Evolutionary conservation across 1,284 basidiomycete species (phyloP), one percentile per base, ranked within the genome.

Genomic region (Trichosporon inkin): DNA sequence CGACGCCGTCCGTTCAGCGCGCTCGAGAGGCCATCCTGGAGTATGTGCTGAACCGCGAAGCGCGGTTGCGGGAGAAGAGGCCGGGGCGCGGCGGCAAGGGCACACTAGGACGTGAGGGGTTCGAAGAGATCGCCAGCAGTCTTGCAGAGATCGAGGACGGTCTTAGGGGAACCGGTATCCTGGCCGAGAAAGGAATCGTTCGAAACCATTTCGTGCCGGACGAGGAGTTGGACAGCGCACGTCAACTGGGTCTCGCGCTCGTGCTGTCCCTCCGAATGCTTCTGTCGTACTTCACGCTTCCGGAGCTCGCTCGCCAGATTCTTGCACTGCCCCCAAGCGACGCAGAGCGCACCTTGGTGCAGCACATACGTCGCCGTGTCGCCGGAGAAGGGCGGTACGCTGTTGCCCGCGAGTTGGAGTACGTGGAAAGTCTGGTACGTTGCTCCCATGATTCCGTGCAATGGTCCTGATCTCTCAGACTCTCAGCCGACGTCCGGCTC

Each of bases 21-120:
- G 73, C 74, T 5, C 68, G 76, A 8, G 72, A 78, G 62, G 71
- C 76, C 58, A 70, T 78, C n/a, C 67, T 77, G 17, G 77, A 78
- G 56, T 78, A 73, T 60, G 70, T 72, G 0, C 65, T 75, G 6
- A 66, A 65, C 2, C 59, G 75, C 10, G 77, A 78, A 60, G 47
- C 58, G 2, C 72, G 74, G 56, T 44, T 70, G n/a, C 64, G 64
- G 13, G 73, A 73, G 19, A 73, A 72, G 62, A 72, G 71, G 53
- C 64, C 63, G 2, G 75, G 72, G 2, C 49, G 63, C 19, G 76
- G 74, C 2, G 77, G 77, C 16, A 78, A 78, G 60, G 74, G 74
- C 4, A 76, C 76, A 1, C 39, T 78, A 7, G 71, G 74, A 0
- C 55, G 71, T 16, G 71, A 74, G 1, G 68, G 67, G 2, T 73